Percentiles rank a stretch among this genome's conserved stretches.
Evolutionary conservation across 176 grass and related monocot genomes (phyloP).

Genomic region (Ensete ventricosum): DNA sequence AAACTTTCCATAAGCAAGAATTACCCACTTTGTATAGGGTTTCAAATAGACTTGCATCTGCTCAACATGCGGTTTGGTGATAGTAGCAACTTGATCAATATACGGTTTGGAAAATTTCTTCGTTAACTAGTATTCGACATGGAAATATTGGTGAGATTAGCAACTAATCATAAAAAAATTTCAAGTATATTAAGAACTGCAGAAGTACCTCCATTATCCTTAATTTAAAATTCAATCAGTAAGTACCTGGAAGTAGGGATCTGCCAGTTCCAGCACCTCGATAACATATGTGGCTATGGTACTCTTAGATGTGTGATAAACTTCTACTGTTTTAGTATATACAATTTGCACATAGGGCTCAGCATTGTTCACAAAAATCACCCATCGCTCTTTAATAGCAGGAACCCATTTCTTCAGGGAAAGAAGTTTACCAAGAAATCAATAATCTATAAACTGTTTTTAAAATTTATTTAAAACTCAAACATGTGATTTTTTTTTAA

Average conservation of each 20-base stretch:
- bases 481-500: not conserved
- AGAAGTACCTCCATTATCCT: not conserved
- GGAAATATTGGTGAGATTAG: not conserved
- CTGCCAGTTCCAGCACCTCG: slow-evolving; percentile 43
- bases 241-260: slow-evolving; percentile 82
- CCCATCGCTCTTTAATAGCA: slow-evolving; percentile 52
- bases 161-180: slow-evolving; percentile 2
- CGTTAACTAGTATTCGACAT: slow-evolving; percentile 32
- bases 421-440: slow-evolving; percentile 18
- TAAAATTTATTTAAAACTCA: slow-evolving; percentile 1
- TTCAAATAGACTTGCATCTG: slow-evolving; percentile 46
- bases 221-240: not conserved
- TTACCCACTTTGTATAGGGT: slow-evolving; percentile 47
- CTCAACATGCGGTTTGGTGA: slow-evolving; percentile 64
- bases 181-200: slow-evolving; percentile 1
- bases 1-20: slow-evolving; percentile 36
- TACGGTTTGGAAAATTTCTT: slow-evolving; percentile 84
- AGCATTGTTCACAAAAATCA: slow-evolving; percentile 29
- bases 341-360: slow-evolving; percentile 56
- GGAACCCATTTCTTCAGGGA: slow-evolving; percentile 70
- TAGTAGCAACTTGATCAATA: slow-evolving; percentile 62
- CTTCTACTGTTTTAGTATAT: slow-evolving; percentile 55
- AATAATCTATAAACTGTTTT: not conserved
- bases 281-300: slow-evolving; percentile 44
- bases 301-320: slow-evolving; percentile 58